Base-by-base conservation (phyloP, 805 yeast species). In the Ogataea zsoltii region DNA sequence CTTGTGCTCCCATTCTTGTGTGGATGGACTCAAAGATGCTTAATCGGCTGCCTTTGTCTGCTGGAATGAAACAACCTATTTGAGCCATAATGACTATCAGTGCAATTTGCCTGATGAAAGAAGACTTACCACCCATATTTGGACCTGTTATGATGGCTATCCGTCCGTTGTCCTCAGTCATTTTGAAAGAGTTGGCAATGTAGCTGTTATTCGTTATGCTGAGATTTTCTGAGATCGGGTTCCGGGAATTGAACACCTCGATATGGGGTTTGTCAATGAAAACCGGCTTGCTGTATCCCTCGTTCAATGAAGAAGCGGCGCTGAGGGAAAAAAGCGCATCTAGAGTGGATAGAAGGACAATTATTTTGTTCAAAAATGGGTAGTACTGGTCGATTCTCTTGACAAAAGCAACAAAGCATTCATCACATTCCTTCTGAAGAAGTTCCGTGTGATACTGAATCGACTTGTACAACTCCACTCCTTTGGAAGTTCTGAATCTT, bases 121-220 rank as follows among this genome's bases (percentile, higher is more conserved):
- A 81, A 6, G 90, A 83, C 60, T 88, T 88, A 3, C 96, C 96
- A 9, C 96, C 96, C 90, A 87, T 85, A 54, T 87, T 87, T 0
- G 95, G 94, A 0, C 96, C 96, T 0, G 96, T 87, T 17, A 90
- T 77, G 13, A 90, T 72, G 44, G 82, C 68, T 0, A 79, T 76
- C 28, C 88, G 71, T 12, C 78, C 72, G 3, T 68, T 61, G n/a
- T 67, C 58, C 6, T 66, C 58, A 5, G 69, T 54, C 69, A 90
- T 76, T 6, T 60, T 44, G 4, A 83, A 74, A 51, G 82, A 80
- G 60, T 89, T 90, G 2, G 94, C 74, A 11, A 90, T 87, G 58
- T 80, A 86, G 14, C 39, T 16, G 14, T 45, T 23, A 21, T 21
- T 21, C 17, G 48, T n/a, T 17, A 36, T 23, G 35, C 46, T 41